Base-by-base conservation (phyloP, 257 asterid genomes). In the Plantago ovata region DNA sequence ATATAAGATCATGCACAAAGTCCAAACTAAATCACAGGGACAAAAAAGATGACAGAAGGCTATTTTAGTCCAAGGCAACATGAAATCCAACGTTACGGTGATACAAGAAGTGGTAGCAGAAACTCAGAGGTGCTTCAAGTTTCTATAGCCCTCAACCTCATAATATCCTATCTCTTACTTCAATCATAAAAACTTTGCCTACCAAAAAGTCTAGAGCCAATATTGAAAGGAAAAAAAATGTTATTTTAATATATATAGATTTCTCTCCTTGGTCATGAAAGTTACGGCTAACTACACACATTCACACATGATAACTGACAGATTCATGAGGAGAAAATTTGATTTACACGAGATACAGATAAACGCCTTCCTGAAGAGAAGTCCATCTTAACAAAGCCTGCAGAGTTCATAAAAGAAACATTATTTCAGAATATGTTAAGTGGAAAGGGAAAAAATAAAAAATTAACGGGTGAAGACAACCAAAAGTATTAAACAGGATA, bases 321-420 rank as follows among this genome's bases (percentile, higher is more conserved):
- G 13, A 56, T 28, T 10, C 24, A 60, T 38, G 36, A 32, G 68
- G 72, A 32, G 68, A 71, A 40, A 69, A 70, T 73, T 1, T 15
- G 20, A 38, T 65, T 70, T 91, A 92, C 98, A 55, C 58, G 79
- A 92, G 83, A 70, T 92, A 95, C 75, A 92, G 84, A 71, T 83
- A 75, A 78, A 87, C 77, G 60, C 96, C 98, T 84, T 92, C 98
- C 67, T 77, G 82, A 50, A 92, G 93, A 67, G 90, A 79, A 68
- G 96, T 83, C 87, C 87, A 80, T 72, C 71, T 87, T 57, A 23
- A 72, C 68, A 91, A 70, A 44, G 72, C 79, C 96, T 91, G 91
- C 79, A 77, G 55, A 28, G 36, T 28, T 28, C 36, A 28, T 1
- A 28, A 28, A 28, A 3, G 36, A 28, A 28, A 28, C 36, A 28